phyloP scores from a whole-genome alignment of 352 stramenopile genomes.

The Globisporangium carolinianum region DNA sequence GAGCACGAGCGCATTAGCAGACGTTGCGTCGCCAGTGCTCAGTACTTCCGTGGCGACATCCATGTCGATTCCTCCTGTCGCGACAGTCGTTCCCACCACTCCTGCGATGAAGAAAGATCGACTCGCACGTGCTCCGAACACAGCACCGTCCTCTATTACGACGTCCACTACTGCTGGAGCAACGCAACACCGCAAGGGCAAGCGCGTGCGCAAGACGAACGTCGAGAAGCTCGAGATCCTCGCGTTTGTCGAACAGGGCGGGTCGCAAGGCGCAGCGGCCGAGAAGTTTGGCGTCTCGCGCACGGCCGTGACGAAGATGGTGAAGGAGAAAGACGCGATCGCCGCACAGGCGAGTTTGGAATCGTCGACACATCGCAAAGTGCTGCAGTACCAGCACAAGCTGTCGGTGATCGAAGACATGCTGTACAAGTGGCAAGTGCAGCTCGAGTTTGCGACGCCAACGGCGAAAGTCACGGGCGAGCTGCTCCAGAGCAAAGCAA shows the following conservation, averaged over 20 bases:
- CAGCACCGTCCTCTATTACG: neutral
- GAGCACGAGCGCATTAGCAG: too few relatives aligned
- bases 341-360: constrained; percentile 59
- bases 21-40: too few relatives aligned
- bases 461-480: constrained; percentile 70
- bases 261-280: constrained; percentile 63
- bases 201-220: constrained; percentile 73
- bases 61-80: too few relatives aligned
- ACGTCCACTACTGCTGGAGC: neutral
- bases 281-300: constrained; percentile 80
- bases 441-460: constrained; percentile 62
- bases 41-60: too few relatives aligned
- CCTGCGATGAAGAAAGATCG: too few relatives aligned
- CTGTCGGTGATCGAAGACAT: constrained; percentile 82
- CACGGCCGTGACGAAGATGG: constrained; percentile 82
- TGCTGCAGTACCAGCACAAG: constrained; percentile 81
- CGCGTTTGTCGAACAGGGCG: constrained; percentile 69
- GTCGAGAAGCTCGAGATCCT: constrained; percentile 83
- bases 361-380: constrained; percentile 67
- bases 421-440: constrained; percentile 82
- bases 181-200: constrained; percentile 23
- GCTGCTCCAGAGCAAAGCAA: constrained; percentile 65
- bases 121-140: neutral
- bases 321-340: constrained; percentile 77
- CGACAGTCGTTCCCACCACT: too few relatives aligned